Evolutionary conservation across 139 green algal genomes (phyloP), one percentile per base, ranked within the genome.

Genomic region (Chlamydomonas sphaeroides): DNA sequence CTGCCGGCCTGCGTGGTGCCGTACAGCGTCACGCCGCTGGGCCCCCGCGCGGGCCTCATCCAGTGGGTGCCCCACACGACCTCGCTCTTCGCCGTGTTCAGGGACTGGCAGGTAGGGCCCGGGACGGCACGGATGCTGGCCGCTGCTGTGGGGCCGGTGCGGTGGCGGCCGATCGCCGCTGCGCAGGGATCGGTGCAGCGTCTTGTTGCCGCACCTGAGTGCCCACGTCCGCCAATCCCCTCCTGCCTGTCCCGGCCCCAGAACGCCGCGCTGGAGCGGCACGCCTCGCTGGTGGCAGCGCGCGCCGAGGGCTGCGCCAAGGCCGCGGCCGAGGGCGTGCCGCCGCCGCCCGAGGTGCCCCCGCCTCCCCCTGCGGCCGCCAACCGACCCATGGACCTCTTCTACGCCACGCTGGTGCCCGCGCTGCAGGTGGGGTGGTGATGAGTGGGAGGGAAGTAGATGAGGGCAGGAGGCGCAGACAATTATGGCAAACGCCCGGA

Each of bases 1-100:
- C 75, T 91, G 10, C 38, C 70, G 8, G 26, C 39, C 65, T 87
- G 14, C 72, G 83, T 77, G 30, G 78, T 88, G 18, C 71, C 83
- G 5, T 97, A 97, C 62, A 89, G 79, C 49, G 91, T 99, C n/a
- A 95, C 89, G 6, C 95, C 96, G 5, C 75, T 98, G 28, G 92
- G 91, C 0, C 49, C 86, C 18, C 59, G 89, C 5, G 85, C 91
- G 28, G 96, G 96, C 8, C 92, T 99, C 11, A 93, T 98, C 30
- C 89, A 94, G 72, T 99, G 96, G 96, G 92, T 98, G 48, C 78
- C 91, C 18, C 66, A 90, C 80, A 92, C 92, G 0, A 83, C 85
- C 17, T 96, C 96, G 3, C 80, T 98, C 6, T 98, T 92, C 76
- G 86, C 84, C 17, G 35, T 98, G 25, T 97, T 95, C 79, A 85